Evolutionary conservation across 78 protist species (phyloP).

Genomic region (Planoprotostelium fungivorum): DNA sequence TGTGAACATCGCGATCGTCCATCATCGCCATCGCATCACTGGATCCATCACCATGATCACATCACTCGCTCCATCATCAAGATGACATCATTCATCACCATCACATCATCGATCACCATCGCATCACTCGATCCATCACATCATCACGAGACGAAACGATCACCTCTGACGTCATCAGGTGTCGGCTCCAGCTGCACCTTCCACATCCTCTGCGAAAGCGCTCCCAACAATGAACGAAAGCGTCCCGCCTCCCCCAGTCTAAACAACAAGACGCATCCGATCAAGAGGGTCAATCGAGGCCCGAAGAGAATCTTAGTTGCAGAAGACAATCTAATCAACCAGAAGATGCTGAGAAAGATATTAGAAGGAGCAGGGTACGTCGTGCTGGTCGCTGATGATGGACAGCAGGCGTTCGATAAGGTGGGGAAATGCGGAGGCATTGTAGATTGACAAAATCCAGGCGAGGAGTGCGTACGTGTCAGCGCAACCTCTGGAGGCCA

Average conservation of each 20-base stretch:
- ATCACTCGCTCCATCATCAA: not conserved
- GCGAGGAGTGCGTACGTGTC: not conserved
- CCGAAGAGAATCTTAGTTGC: not conserved
- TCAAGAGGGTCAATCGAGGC: not conserved
- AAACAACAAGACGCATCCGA: not conserved
- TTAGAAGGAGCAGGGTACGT: not conserved
- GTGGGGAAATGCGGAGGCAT: not conserved
- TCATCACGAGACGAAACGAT: too few species aligned
- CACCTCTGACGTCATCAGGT: too few species aligned
- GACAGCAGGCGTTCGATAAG: not conserved
- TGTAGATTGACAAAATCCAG: not conserved
- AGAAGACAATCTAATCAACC: not conserved
- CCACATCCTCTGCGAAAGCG: not conserved
- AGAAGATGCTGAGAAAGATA: not conserved
- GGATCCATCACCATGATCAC: not conserved
- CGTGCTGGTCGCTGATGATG: not conserved
- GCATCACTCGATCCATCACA: too few species aligned
- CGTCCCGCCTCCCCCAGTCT: not conserved
- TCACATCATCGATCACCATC: too few species aligned
- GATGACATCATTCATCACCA: too few species aligned
- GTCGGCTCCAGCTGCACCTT: not conserved
- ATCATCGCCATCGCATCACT: too few species aligned
- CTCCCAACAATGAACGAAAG: not conserved
- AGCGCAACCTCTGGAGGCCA: not conserved
- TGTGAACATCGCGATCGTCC: not conserved